Base-by-base conservation (phyloP, 176 grass and related monocot species). In the Oryza meridionalis region DNA sequence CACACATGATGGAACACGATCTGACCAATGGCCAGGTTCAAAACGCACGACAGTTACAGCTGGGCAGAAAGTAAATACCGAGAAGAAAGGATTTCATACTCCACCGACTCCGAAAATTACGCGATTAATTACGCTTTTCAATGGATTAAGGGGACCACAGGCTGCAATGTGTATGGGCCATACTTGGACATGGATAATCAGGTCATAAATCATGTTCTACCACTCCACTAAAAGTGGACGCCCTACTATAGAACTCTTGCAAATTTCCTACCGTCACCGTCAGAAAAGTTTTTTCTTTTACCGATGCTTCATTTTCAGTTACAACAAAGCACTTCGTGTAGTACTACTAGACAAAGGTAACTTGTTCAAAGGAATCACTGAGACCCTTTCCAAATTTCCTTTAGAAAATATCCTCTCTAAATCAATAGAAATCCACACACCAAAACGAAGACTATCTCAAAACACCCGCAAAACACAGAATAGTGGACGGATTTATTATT, bases 81-180 rank as follows among this genome's bases (percentile, higher is more conserved):
- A 75, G 53, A 87, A 81, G 63, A 81, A 86, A 53, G 25, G 58
- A 81, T 76, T 81, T 35, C 12, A 58, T 69, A 81, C 69, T 81
- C 22, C 45, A 75, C 77, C 61, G 35, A 5, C 35, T 37, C 0
- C 35, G 35, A 37, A 37, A 37, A 37, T 37, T 37, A 37, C 35
- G 35, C 5, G 35, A 37, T 37, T 37, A 37, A 37, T 6, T 37
- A 37, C 6, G 35, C 5, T 37, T 37, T 37, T 37, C 35, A 37
- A 37, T 6, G 70, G 68, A 58, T 69, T 25, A 59, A 45, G 11
- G 49, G 84, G 67, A 79, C 84, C 84, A 47, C 40, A 78, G 2
- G 43, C 21, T 38, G 72, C 7, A 84, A 21, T 44, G 46, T 70
- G 62, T 74, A 70, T 70, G n/a, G 58, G 59, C 65, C 49, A 61